Percentiles rank a stretch among this genome's conserved stretches.
Conservation (phyloP, 805 yeast genomes). For the Kodamaea kaohsiungensis region DNA sequence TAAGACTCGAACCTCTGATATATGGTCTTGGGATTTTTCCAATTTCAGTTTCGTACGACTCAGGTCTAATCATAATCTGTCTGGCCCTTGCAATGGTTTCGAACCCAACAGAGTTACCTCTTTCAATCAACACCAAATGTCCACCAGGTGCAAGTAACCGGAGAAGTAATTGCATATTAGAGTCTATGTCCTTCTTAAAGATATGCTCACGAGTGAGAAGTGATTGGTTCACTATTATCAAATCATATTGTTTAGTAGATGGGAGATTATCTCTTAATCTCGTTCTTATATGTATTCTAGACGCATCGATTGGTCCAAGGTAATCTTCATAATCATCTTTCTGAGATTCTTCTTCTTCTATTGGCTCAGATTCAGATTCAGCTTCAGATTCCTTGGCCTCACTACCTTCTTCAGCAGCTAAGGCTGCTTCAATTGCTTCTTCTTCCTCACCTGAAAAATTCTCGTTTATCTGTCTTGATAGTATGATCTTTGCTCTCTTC, state of each 20-base stretch:
- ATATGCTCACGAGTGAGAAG: constrained; percentile 57
- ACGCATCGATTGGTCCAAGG: constrained; percentile 54
- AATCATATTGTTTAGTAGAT: constrained; percentile 60
- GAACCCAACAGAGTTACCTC: constrained; percentile 89
- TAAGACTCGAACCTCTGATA: constrained; percentile 48
- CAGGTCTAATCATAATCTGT: constrained; percentile 88
- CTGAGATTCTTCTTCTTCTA: constrained; percentile 11
- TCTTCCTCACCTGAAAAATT: constrained; percentile 20
- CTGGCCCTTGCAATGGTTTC: constrained; percentile 89
- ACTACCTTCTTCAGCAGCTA: not conserved
- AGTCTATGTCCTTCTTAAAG: constrained; percentile 76
- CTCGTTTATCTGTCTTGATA: constrained; percentile 67
- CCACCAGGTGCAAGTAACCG: constrained; percentile 75
- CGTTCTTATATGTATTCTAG: constrained; percentile 54
- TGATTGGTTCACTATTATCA: constrained; percentile 83
- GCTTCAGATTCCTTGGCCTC: constrained; percentile 7
- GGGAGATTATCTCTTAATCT: constrained; percentile 57
- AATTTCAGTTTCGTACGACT: constrained; percentile 51
- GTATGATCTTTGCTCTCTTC: constrained; percentile 71
- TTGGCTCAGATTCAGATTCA: too few species aligned
- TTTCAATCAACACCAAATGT: constrained; percentile 72
- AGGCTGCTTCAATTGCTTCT: constrained; percentile 9
- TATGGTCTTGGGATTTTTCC: constrained; percentile 75
- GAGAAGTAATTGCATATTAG: constrained; percentile 58
- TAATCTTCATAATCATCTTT: constrained; percentile 15